These are phyloP conservation scores for Silybum marianum DNA, from an alignment of 129 eudicot species.

Conservation along the genomic window DNA sequence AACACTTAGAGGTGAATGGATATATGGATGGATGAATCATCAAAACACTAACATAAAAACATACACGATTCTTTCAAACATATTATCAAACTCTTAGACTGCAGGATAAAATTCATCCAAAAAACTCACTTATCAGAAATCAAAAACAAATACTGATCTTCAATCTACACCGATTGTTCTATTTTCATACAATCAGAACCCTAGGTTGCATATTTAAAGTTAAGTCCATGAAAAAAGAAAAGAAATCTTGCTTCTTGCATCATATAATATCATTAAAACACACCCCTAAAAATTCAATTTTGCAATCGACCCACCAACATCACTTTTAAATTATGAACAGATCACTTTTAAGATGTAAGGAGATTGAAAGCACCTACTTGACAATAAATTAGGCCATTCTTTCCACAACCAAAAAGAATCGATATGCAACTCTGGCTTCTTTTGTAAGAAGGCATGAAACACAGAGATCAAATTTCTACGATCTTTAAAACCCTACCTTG, in stretches of 20 bases:
- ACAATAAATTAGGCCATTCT: no score
- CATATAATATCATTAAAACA: background rate
- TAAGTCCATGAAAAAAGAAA: background rate
- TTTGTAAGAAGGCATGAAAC: no score
- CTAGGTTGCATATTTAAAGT: constrained; percentile 21
- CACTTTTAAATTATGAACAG: no score
- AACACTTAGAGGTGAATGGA: no score
- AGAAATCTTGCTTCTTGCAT: constrained; percentile 5
- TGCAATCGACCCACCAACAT: background rate
- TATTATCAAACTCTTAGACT: constrained; percentile 10
- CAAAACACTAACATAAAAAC: background rate
- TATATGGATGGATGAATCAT: constrained; percentile 16
- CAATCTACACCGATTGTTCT: constrained; percentile 16
- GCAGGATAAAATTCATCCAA: constrained; percentile 11
- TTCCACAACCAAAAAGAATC: no score
- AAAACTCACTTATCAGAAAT: background rate
- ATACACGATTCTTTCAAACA: constrained; percentile 8
- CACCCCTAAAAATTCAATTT: background rate
- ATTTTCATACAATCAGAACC: constrained; percentile 16
- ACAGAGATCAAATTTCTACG: no score
- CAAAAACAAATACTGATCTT: constrained; percentile 24
- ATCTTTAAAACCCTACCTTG: no score
- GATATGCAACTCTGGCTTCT: no score
- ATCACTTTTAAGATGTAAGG: no score
- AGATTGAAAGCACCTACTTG: no score